Base-by-base conservation (phyloP, 768 basidiomycete genomes). In the Russula sp. region DNA sequence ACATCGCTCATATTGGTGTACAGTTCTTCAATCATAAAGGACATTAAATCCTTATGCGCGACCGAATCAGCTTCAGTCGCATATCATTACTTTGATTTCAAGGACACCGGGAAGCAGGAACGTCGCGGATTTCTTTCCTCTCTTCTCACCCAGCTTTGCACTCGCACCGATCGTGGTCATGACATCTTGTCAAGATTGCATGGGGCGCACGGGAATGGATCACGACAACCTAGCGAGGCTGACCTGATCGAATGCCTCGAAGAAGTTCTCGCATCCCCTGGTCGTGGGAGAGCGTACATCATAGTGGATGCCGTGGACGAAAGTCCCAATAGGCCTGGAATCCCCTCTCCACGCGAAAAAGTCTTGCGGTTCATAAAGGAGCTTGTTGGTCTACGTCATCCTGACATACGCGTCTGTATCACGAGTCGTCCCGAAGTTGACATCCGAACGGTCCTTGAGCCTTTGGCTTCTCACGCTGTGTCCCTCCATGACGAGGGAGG, bases 271-370 rank as follows among this genome's bases (percentile, higher is more conserved):
- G 3, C 20, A 38, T 7, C 28, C 22, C 38, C 7, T n/a, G 1
- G 32, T 3, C n/a, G 48, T 26, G 42, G 52, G 5, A 20, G 20
- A 34, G 26, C 34, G 1, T 61, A 55, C 13, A 44, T 61, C 24
- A 34, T 61, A 1, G 22, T 52, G 8, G 59, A 59, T n/a, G 60
- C 51, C 40, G 6, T 61, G 18, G 60, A 53, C 11, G 60, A 61
- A 53, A 46, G 60, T 61, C 52, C 60, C n/a, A 44, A 34, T 11
- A 38, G n/a, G n/a, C n/a, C 7, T 46, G 50, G 50, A 18, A 22
- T 24, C 1, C 60, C 51, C 2, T 34, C 60, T 1, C n/a, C 51
- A 16, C 60, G 60, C 8, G 60, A 61, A 44, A 51, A 40, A 5
- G 42, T 61, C 3, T 5, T 54, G 28, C 1, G 20, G 1, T 16